Base-by-base conservation (phyloP, 129 eudicot genomes). In the Pittosporum tobira region DNA sequence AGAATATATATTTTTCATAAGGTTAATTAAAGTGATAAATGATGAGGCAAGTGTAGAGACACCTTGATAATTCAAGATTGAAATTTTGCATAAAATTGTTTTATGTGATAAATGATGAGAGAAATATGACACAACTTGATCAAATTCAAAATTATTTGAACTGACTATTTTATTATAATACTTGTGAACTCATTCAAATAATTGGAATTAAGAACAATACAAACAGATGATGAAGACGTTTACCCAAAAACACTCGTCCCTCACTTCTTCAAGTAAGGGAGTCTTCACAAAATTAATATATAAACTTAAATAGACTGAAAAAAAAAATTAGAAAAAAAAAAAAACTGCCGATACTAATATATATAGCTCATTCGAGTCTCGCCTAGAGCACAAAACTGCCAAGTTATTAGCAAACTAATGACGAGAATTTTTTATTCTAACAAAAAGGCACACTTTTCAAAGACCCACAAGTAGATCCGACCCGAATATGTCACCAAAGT, bases 401-500 rank as follows among this genome's bases (percentile, higher is more conserved):
- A 57, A 68, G 2, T 22, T 10, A 38, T 36, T 13, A 31, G 59
- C 71, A 63, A 31, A 42, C 54, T 15, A 63, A 63, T 11, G 68
- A 16, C 44, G 48, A 22, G 31, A 72, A 51, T 30, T n/a, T n/a
- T n/a, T n/a, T 46, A 47, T 75, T 65, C 58, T 65, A 66, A 59
- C 62, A 15, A 66, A 19, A 66, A 19, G 68, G 25, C 63, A 57
- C 57, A 21, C 42, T 5, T n/a, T 13, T 81, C 72, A 89, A 1
- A 83, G 73, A 15, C 78, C 82, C 12, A 86, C 77, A 1, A 86
- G 79, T 50, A 90, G 90, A 23, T 91, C 98, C 87, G 98, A 76
- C 74, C 90, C 96, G 71, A 91, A 91, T 47, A 91, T 63, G 51
- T 91, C 98, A 2, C 85, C 87, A 28, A 83, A 65, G 22, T 91